Evolutionary conservation across 202 grass and related monocot genomes (phyloP).

Genomic region (Carex arenaria): DNA sequence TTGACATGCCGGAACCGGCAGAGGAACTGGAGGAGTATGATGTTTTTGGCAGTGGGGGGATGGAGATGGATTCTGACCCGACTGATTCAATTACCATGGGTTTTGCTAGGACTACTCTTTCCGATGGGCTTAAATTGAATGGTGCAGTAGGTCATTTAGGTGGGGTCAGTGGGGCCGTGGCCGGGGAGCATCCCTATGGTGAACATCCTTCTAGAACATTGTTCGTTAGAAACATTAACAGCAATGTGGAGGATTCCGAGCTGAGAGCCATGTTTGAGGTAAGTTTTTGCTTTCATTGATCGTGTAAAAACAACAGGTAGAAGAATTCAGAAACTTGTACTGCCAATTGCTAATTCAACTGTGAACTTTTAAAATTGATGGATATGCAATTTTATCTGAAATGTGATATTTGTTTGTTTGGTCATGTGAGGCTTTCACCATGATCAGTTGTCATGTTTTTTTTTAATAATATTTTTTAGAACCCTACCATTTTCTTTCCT

Average conservation of each 20-base stretch:
- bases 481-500: not conserved
- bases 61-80: conserved; percentile 79
- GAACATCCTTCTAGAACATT: conserved; percentile 97
- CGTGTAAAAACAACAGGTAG: not conserved
- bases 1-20: conserved; percentile 34
- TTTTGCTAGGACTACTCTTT: conserved; percentile 44
- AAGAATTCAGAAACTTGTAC: not conserved
- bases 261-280: conserved; percentile 90
- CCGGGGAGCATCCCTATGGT: conserved; percentile 85
- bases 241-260: conserved; percentile 90
- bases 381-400: not conserved
- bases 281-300: conserved; percentile 17
- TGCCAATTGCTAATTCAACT: not conserved
- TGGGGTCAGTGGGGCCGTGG: conserved; percentile 40
- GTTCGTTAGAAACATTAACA: conserved; percentile 98
- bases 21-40: conserved; percentile 88
- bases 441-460: conserved; percentile 5
- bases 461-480: not conserved
- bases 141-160: conserved; percentile 50
- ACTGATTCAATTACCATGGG: conserved; percentile 58
- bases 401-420: not conserved
- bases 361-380: not conserved
- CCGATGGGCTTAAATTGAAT: conserved; percentile 58
- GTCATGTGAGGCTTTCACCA: conserved; percentile 7
- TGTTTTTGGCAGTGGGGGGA: conserved; percentile 80